Percentiles rank a stretch among this genome's conserved stretches.
Conservation (phyloP, 2,329 filamentous ascomycete species). For the Aaosphaeria pasadenensis region DNA sequence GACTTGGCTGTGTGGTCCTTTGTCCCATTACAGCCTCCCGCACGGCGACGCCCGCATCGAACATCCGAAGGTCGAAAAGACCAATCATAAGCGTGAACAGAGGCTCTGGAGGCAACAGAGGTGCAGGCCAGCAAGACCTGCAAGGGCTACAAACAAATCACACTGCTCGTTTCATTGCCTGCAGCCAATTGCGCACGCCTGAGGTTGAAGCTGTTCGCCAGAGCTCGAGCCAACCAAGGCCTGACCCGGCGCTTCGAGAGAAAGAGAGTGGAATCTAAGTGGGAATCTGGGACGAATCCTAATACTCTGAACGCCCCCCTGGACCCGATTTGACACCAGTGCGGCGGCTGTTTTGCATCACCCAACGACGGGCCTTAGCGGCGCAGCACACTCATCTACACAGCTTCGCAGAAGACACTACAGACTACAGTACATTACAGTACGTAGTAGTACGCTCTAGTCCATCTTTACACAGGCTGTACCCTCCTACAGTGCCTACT, state of each 20-base stretch:
- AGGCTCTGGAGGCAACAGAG: conserved; percentile 12
- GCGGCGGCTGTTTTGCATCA: conserved; percentile 1
- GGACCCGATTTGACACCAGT: not conserved
- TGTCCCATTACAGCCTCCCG: conserved; percentile 19
- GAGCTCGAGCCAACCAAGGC: conserved; percentile 6
- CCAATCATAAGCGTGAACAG: conserved; percentile 24
- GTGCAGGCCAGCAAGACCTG: conserved; percentile 33
- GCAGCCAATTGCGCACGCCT: conserved; percentile 18
- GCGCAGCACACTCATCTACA: too few species aligned
- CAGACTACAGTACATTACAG: too few species aligned
- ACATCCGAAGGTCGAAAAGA: conserved; percentile 11
- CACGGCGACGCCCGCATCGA: conserved; percentile 23
- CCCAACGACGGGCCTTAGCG: not conserved
- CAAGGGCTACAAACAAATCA: conserved; percentile 36
- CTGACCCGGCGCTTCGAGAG: conserved; percentile 27
- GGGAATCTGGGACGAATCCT: too few species aligned
- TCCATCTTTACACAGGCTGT: too few species aligned
- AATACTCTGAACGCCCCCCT: too few species aligned
- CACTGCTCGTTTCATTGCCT: conserved; percentile 31
- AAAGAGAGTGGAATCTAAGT: too few species aligned
- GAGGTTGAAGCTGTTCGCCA: conserved; percentile 11
- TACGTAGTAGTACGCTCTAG: too few species aligned
- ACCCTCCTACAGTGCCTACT: not conserved
- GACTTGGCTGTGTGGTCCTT: conserved; percentile 9
- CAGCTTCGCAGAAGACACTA: too few species aligned